Conservation (phyloP, 1,284 basidiomycete species). For the Omphalotus olearius region DNA sequence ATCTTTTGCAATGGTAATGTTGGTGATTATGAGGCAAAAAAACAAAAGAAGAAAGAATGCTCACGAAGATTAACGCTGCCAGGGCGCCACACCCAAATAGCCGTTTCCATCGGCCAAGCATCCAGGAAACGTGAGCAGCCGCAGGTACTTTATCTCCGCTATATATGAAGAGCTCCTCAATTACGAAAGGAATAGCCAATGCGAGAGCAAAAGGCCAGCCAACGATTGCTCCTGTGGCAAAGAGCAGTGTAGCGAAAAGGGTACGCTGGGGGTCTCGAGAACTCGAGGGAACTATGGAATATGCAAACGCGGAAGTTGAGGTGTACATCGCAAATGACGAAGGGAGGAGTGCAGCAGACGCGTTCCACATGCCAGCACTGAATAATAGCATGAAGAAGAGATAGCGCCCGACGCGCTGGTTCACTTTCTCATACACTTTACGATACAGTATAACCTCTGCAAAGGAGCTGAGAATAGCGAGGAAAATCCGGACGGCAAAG, state of each 20-base stretch:
- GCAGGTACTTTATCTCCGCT: slow-evolving; percentile 70
- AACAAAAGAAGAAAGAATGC: slow-evolving; percentile 24
- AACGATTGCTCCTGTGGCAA: slow-evolving; percentile 82
- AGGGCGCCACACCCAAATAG: slow-evolving; percentile 54
- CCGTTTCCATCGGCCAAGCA: slow-evolving; percentile 56
- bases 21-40: background rate
- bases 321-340: slow-evolving; percentile 96
- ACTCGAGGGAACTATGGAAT: slow-evolving; percentile 69
- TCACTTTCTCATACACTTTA: slow-evolving; percentile 77
- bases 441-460: slow-evolving; percentile 88
- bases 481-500: slow-evolving; percentile 81
- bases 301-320: slow-evolving; percentile 79
- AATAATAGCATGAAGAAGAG: slow-evolving; percentile 81
- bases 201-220: slow-evolving; percentile 96
- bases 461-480: slow-evolving; percentile 73
- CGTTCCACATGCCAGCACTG: slow-evolving; percentile 93
- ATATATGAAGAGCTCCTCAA: slow-evolving; percentile 85
- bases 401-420: slow-evolving; percentile 89
- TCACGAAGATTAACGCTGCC: slow-evolving; percentile 66
- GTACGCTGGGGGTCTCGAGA: slow-evolving; percentile 51
- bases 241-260: slow-evolving; percentile 61
- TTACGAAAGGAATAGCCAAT: slow-evolving; percentile 83
- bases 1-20: slow-evolving; percentile 43
- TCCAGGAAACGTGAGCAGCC: slow-evolving; percentile 49
- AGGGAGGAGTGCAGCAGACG: slow-evolving; percentile 85